Conservation (phyloP, 305 asterid genomes). For the Solanum aculeatissimum region DNA sequence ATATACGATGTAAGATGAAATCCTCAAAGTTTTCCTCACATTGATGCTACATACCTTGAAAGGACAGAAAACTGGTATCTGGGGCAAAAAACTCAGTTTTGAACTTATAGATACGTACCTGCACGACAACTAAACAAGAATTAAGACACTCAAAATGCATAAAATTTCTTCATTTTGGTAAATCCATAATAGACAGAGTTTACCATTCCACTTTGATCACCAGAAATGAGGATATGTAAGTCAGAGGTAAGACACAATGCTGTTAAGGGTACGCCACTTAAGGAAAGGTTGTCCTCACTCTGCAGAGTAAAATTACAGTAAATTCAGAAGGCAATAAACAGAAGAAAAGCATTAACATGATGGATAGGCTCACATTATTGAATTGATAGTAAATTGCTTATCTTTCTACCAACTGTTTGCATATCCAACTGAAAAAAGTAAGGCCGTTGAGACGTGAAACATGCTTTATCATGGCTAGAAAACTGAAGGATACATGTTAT, state of each 20-base stretch:
- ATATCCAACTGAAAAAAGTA: background rate
- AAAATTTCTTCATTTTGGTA: background rate
- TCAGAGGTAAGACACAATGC: conserved; percentile 51
- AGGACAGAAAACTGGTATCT: conserved; percentile 47
- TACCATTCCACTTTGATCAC: conserved; percentile 89
- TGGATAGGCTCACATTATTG: background rate
- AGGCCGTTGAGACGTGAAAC: background rate
- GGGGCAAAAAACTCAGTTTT: conserved; percentile 73
- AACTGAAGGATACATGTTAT: background rate
- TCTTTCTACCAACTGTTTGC: background rate
- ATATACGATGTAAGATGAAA: background rate
- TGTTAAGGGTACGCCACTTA: conserved; percentile 65
- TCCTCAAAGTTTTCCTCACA: background rate
- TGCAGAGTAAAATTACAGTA: conserved; percentile 25
- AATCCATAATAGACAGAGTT: conserved; percentile 7
- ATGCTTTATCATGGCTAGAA: background rate
- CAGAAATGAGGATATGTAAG: conserved; percentile 50
- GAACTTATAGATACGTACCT: conserved; percentile 67
- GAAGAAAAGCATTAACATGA: background rate
- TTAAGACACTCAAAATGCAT: background rate
- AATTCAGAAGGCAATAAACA: background rate
- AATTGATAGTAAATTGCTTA: background rate
- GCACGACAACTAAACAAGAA: conserved; percentile 12
- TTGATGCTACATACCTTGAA: conserved; percentile 50
- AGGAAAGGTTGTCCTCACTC: conserved; percentile 60